phyloP scores from a whole-genome alignment of 2,329 filamentous ascomycete species.

The Delphinella strobiligena region DNA sequence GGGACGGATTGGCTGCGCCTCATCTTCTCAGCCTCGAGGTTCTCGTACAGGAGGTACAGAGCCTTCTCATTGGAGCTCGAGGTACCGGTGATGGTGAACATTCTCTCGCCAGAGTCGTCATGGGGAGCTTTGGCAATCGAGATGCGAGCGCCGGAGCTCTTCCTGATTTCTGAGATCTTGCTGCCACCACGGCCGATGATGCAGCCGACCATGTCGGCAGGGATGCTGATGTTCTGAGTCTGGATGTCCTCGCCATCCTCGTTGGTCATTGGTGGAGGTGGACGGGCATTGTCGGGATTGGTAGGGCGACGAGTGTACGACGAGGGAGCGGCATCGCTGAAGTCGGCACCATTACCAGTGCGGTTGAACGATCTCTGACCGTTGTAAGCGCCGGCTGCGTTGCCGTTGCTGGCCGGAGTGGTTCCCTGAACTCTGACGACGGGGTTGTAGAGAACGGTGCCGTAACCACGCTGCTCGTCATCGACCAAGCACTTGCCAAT shows the following conservation, averaged over 20 bases:
- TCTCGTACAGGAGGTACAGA: constrained; percentile 93
- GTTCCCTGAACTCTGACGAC: constrained; percentile 71
- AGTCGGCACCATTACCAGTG: constrained; percentile 94
- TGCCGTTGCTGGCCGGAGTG: constrained; percentile 36
- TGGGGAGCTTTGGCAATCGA: constrained; percentile 96
- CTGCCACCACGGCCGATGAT: constrained; percentile 91
- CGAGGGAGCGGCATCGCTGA: constrained; percentile 67
- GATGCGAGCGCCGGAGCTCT: constrained; percentile 90
- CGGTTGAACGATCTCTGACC: constrained; percentile 49
- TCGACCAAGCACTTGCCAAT: constrained; percentile 98
- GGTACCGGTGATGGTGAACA: constrained; percentile 99
- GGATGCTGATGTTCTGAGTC: constrained; percentile 99
- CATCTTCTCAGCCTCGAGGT: constrained; percentile 98
- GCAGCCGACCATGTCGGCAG: constrained; percentile 98
- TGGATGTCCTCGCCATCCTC: constrained; percentile 97
- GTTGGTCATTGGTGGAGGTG: constrained; percentile 69
- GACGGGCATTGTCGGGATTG: constrained; percentile 66
- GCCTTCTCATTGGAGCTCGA: constrained; percentile 90
- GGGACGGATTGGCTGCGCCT: constrained; percentile 69
- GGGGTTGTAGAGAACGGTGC: constrained; percentile 95
- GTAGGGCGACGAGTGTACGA: constrained; percentile 66
- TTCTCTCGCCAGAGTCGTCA: constrained; percentile 93
- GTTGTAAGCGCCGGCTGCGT: constrained; percentile 41
- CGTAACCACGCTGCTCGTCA: constrained; percentile 93
- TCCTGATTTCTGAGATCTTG: constrained; percentile 98